Evolutionary conservation across 148 eudicot genomes (phyloP).

Genomic region (Linanthus parryae): DNA sequence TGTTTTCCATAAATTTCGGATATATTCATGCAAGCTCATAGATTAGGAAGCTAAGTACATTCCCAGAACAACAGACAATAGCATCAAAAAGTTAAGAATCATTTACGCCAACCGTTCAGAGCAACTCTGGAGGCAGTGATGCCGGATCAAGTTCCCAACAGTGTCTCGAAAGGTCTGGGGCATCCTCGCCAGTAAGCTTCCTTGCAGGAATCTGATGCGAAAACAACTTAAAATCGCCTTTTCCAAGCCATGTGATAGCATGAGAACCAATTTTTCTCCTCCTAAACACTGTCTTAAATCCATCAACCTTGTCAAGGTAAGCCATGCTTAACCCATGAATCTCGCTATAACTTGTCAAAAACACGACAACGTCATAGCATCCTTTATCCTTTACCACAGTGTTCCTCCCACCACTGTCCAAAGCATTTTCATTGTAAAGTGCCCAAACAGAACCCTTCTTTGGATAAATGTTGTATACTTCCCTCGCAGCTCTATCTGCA

Average conservation of each 20-base stretch:
- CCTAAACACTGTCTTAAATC: constrained; percentile 67
- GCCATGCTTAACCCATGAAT: constrained; percentile 69
- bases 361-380: constrained; percentile 55
- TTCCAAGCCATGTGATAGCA: constrained; percentile 59
- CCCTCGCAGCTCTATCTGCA: constrained; percentile 78
- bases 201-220: constrained; percentile 93
- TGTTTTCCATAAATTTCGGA: too few relatives aligned
- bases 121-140: constrained; percentile 60
- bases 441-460: constrained; percentile 93
- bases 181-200: constrained; percentile 65
- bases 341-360: constrained; percentile 65
- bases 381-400: constrained; percentile 16
- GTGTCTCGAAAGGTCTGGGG: constrained; percentile 33
- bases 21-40: too few relatives aligned
- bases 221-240: constrained; percentile 48
- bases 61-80: too few relatives aligned
- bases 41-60: too few relatives aligned
- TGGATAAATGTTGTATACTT: constrained; percentile 63
- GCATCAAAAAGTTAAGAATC: too few relatives aligned
- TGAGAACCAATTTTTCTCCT: constrained; percentile 60
- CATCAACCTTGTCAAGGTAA: constrained; percentile 72
- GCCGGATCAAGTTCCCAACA: constrained; percentile 99
- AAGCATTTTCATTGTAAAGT: constrained; percentile 35
- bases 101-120: constrained; percentile 17
- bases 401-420: constrained; percentile 23